These are phyloP conservation scores for Apiospora malaysiana DNA, from an alignment of 2,329 filamentous ascomycete genomes.

Conservation along the genomic window DNA sequence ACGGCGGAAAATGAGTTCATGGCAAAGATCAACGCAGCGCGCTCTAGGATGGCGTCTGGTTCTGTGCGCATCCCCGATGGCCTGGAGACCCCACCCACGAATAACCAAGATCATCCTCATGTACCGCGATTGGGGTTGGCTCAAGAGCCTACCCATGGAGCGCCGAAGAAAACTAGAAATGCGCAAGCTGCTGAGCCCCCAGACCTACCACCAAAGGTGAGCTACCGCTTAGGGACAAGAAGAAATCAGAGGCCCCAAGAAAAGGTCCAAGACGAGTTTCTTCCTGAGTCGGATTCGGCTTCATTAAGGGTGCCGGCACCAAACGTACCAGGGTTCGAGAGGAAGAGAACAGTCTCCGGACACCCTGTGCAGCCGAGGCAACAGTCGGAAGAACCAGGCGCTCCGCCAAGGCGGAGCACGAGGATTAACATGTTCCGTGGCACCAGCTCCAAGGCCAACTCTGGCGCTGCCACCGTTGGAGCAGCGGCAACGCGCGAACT, in stretches of 20 bases:
- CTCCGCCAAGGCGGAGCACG: conserved; percentile 72
- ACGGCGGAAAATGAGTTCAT: conserved; percentile 60
- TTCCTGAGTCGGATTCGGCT: conserved; percentile 48
- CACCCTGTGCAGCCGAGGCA: conserved; percentile 65
- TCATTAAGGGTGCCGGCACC: conserved; percentile 47
- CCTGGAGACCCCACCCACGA: conserved; percentile 67
- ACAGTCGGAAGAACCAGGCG: conserved; percentile 65
- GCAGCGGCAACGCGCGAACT: conserved; percentile 72
- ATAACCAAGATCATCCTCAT: conserved; percentile 45
- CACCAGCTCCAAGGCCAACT: conserved; percentile 68
- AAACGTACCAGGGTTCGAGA: conserved; percentile 59
- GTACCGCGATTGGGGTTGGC: conserved; percentile 39
- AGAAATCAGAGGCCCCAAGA: conserved; percentile 41
- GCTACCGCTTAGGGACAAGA: conserved; percentile 58
- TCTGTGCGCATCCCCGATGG: conserved; percentile 55
- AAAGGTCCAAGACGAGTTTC: conserved; percentile 47
- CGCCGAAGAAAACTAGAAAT: conserved; percentile 59
- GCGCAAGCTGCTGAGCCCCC: conserved; percentile 57
- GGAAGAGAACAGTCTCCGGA: conserved; percentile 93
- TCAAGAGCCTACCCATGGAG: conserved; percentile 58
- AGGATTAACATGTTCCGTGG: conserved; percentile 74
- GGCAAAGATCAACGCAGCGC: conserved; percentile 59
- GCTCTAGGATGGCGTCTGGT: conserved; percentile 50
- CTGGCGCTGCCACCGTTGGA: conserved; percentile 61
- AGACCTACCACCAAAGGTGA: conserved; percentile 70